Conservation (phyloP, 495 filamentous ascomycete species). For the Hypoxylon intermedium region DNA sequence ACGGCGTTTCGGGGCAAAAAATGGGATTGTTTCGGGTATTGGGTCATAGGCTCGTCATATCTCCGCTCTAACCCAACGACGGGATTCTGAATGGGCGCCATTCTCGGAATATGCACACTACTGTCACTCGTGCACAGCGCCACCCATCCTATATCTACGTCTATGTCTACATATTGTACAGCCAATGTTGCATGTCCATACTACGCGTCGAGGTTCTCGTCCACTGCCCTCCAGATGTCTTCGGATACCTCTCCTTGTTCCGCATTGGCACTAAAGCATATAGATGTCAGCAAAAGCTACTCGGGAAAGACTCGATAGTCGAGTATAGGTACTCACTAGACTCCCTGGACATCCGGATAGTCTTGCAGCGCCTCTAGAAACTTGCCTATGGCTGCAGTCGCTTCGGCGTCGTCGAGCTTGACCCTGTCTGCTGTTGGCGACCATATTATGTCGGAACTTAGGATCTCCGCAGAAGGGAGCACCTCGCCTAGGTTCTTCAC, state of each 20-base stretch:
- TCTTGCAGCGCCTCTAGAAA: constrained; percentile 63
- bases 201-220: constrained; percentile 52
- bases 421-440: constrained; percentile 79
- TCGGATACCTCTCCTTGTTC: constrained; percentile 52
- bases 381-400: constrained; percentile 59
- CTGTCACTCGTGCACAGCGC: neutral
- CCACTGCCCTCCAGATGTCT: constrained; percentile 57
- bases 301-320: neutral
- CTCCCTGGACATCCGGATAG: constrained; percentile 68
- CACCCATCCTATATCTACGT: neutral
- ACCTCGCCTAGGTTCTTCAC: constrained; percentile 65
- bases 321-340: constrained; percentile 56
- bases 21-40: neutral
- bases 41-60: constrained; percentile 1
- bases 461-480: constrained; percentile 64
- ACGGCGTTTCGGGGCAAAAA: constrained; percentile 30
- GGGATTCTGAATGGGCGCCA: neutral
- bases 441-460: constrained; percentile 83
- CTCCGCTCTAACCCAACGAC: constrained; percentile 8
- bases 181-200: neutral
- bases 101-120: neutral
- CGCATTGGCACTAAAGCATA: constrained; percentile 56
- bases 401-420: constrained; percentile 55
- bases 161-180: constrained; percentile 29
- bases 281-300: neutral